phyloP scores from a whole-genome alignment of 2,329 filamentous ascomycete species.

The Neophaeococcomyces aloes region DNA sequence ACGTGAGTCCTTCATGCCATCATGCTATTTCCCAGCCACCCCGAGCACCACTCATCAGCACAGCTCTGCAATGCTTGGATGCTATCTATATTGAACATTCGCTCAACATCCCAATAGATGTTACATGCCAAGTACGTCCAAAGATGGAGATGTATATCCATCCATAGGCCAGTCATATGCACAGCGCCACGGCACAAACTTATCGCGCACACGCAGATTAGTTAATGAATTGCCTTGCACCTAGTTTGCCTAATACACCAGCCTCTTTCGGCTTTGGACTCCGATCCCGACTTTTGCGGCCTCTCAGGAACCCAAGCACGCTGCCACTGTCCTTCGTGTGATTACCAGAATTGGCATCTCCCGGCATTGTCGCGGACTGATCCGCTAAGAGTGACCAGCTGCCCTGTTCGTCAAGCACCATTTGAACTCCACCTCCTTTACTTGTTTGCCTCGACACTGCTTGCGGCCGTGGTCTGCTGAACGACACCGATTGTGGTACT shows the following conservation, averaged over 20 bases:
- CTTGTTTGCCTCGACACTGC: constrained; percentile 59
- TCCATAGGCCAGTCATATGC: no score
- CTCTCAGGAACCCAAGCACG: constrained; percentile 79
- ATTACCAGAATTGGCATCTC: constrained; percentile 42
- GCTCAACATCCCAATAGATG: no score
- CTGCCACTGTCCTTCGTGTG: constrained; percentile 43
- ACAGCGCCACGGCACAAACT: background rate
- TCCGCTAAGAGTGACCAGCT: constrained; percentile 88
- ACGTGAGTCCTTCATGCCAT: background rate
- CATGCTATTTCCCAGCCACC: no score
- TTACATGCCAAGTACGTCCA: no score
- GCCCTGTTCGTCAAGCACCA: constrained; percentile 77
- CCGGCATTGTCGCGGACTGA: constrained; percentile 64
- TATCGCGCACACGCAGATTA: constrained; percentile 29
- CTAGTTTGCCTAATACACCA: constrained; percentile 89
- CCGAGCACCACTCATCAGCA: no score
- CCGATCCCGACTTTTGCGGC: constrained; percentile 81
- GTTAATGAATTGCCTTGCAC: constrained; percentile 70
- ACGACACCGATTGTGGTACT: constrained; percentile 24
- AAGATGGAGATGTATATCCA: no score
- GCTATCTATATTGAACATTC: no score
- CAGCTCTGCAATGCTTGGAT: no score
- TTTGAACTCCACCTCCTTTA: constrained; percentile 74
- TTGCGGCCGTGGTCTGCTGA: constrained; percentile 29
- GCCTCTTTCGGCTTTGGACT: constrained; percentile 91